phyloP scores from a whole-genome alignment of 257 asterid species.

The Capsicum chinense region DNA sequence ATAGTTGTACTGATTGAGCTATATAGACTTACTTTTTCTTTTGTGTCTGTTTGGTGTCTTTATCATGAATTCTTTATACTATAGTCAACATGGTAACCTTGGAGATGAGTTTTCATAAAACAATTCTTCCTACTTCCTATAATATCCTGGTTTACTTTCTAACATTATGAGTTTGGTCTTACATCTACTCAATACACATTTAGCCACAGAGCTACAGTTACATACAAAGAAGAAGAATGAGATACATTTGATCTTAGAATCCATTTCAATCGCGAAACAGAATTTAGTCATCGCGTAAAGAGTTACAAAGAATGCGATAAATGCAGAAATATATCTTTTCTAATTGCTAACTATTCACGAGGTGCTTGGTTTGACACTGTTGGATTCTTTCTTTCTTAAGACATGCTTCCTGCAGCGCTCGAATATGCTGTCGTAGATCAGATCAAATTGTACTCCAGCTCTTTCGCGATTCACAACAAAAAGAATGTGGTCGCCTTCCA shows the following conservation, averaged over 20 bases:
- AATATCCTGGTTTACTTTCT: too few relatives aligned
- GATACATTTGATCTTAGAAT: neutral
- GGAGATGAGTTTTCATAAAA: too few relatives aligned
- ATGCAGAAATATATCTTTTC: neutral
- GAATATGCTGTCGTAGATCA: conserved; percentile 88
- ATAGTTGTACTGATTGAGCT: too few relatives aligned
- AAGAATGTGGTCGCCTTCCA: conserved; percentile 91
- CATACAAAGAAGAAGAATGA: neutral
- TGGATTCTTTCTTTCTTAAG: conserved; percentile 54
- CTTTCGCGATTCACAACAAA: conserved; percentile 91
- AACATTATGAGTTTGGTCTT: too few relatives aligned
- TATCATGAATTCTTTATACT: too few relatives aligned
- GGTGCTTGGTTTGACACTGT: conserved; percentile 56
- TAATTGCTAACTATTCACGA: conserved; percentile 29
- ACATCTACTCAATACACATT: neutral
- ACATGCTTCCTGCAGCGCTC: conserved; percentile 91
- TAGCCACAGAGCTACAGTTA: neutral
- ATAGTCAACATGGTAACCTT: too few relatives aligned
- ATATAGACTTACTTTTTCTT: too few relatives aligned
- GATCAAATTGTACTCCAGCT: conserved; percentile 85
- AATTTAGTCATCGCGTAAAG: neutral
- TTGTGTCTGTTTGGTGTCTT: too few relatives aligned
- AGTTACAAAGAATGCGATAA: neutral
- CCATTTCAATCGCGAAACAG: neutral
- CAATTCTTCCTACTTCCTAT: too few relatives aligned